phyloP scores from a whole-genome alignment of 352 stramenopile genomes.

The Phytopythium vexans region DNA sequence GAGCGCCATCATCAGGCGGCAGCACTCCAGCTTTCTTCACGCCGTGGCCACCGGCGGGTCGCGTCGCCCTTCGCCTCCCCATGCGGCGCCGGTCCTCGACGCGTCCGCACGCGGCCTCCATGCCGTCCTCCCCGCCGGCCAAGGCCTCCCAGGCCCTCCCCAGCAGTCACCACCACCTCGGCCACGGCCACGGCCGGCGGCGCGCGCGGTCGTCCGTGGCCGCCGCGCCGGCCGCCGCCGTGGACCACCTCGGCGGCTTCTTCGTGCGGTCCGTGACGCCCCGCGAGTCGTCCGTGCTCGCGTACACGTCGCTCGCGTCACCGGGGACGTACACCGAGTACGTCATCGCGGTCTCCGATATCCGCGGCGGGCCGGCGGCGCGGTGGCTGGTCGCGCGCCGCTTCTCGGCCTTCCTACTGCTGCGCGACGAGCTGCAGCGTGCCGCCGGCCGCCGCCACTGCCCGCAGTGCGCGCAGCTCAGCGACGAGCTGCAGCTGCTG shows the following conservation, averaged over 20 bases:
- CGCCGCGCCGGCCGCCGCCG: constrained; percentile 1
- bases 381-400: constrained; percentile 63
- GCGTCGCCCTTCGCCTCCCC: too few relatives aligned
- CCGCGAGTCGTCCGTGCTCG: constrained; percentile 41
- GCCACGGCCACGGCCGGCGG: neutral
- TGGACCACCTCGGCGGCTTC: constrained; percentile 52
- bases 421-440: constrained; percentile 50
- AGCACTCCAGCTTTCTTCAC: too few relatives aligned
- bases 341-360: constrained; percentile 55
- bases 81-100: too few relatives aligned
- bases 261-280: constrained; percentile 61
- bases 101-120: too few relatives aligned
- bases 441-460: constrained; percentile 56
- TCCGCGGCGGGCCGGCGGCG: constrained; percentile 25
- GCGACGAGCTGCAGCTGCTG: constrained; percentile 39
- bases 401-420: constrained; percentile 61
- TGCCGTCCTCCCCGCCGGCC: too few relatives aligned
- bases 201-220: constrained; percentile 3
- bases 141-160: too few relatives aligned
- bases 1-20: too few relatives aligned
- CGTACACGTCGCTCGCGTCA: constrained; percentile 42
- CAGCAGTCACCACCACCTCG: too few relatives aligned
- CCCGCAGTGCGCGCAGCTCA: constrained; percentile 54
- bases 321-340: constrained; percentile 62
- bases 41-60: too few relatives aligned